phyloP scores from a whole-genome alignment of 108 stramenopile genomes.

The Ochromonas danica region DNA sequence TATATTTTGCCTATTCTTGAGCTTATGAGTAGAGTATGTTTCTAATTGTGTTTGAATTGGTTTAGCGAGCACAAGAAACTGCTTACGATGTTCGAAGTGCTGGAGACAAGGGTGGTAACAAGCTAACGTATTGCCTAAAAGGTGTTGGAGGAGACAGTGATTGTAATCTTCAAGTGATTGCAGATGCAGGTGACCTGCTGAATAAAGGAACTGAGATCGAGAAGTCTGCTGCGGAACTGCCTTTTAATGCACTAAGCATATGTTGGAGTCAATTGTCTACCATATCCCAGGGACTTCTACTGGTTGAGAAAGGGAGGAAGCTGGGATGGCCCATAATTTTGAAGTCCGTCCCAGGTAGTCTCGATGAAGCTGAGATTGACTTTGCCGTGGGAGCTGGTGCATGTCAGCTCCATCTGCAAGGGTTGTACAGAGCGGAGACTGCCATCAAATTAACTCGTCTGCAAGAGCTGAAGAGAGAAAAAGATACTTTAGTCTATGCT shows the following conservation, averaged over 20 bases:
- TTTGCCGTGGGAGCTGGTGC: background rate
- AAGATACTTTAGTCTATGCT: background rate
- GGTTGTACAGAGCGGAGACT: background rate
- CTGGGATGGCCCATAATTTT: too few species aligned
- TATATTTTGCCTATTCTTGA: background rate
- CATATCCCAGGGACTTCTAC: too few species aligned
- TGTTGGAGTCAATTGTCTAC: too few species aligned
- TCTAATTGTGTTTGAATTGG: background rate
- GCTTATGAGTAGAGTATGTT: background rate
- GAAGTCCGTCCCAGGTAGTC: too few species aligned
- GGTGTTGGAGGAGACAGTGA: conserved; percentile 1
- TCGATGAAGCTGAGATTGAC: background rate
- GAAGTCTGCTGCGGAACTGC: too few species aligned
- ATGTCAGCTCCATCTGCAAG: background rate
- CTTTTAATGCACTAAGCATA: too few species aligned
- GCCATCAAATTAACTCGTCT: background rate
- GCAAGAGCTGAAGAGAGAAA: background rate
- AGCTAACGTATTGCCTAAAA: background rate
- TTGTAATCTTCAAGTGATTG: conserved; percentile 5
- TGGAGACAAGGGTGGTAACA: conserved; percentile 1
- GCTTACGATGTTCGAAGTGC: background rate
- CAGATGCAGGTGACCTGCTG: background rate
- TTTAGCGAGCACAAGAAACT: background rate
- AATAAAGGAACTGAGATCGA: too few species aligned
- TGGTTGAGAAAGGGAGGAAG: too few species aligned